Base-by-base conservation (phyloP, 768 basidiomycete genomes). In the Russula vinacea region DNA sequence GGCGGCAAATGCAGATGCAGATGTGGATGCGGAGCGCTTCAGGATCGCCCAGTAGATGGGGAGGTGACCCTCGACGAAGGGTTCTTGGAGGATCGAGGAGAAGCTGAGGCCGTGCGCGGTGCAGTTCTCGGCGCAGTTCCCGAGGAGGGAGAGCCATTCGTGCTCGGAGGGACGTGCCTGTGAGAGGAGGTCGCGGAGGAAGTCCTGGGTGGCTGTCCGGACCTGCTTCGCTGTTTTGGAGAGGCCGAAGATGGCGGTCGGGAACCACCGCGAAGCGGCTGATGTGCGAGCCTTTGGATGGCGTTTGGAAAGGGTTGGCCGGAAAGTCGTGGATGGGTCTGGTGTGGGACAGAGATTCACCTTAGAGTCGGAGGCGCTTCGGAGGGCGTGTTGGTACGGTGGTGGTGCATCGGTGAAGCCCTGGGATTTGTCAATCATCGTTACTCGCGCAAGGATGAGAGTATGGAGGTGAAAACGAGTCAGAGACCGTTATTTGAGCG, bases 21-120 rank as follows among this genome's bases (percentile, higher is more conserved):
- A 9, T 0, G n/a, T 22, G 0, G 45, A 22, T 37, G 62, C 6
- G 56, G 79, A 79, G 3, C 80, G 81, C 61, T 87, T 88, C 26
- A 90, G 74, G 66, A 90, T 83, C 0, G 84, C 84, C 89, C 89
- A 90, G 70, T 90, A 90, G 3, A 90, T 67, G 0, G 87, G 84
- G 0, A 84, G 84, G 68, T 85, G 87, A 0, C 76, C 77, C 68
- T 89, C 89, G 42, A 89, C 83, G 10, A 77, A 83, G 33, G 74
- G 79, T 51, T 88, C 84, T 69, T 89, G 88, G 0, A 90, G 75
- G 10, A 90, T 69, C 0, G 76, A 63, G 0, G 84, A 78, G 42
- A 89, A 75, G 5, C 81, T 79, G 1, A 89, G 67, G 19, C 73
- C 74, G 42, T 84, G 78, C 0, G 78, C 71, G 11, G 71, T 68